Conservation (phyloP, 2,329 filamentous ascomycete genomes). For the Aureobasidium musti region DNA sequence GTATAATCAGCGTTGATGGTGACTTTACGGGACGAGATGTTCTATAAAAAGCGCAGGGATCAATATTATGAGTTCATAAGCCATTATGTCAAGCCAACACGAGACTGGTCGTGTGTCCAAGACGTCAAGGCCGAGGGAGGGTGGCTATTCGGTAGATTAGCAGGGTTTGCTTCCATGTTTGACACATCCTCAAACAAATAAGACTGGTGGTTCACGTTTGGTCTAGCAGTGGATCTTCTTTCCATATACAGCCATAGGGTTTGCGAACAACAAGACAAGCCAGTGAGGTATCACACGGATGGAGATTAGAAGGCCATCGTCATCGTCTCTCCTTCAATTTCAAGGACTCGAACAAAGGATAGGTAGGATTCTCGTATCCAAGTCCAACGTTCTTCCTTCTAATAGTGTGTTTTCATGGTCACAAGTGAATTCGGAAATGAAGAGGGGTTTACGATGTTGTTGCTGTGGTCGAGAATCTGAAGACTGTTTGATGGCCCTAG, state of each 20-base stretch:
- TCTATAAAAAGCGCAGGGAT: not conserved
- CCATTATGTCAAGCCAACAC: not conserved
- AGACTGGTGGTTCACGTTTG: conserved; percentile 8
- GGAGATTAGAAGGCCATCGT: not conserved
- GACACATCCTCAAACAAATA: conserved; percentile 26
- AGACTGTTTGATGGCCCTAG: conserved; percentile 8
- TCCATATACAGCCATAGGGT: conserved; percentile 5
- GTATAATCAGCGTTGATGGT: not conserved
- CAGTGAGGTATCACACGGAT: not conserved
- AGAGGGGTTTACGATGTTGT: not conserved
- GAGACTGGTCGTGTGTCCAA: conserved; percentile 7
- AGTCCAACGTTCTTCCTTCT: not conserved
- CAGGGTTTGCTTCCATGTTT: conserved; percentile 27
- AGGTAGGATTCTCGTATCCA: conserved; percentile 5
- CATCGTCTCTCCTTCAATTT: not conserved
- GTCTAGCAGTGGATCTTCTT: not conserved
- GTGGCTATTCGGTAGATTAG: not conserved
- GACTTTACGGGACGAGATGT: not conserved
- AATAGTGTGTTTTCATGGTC: not conserved
- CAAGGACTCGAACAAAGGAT: not conserved
- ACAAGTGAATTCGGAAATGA: conserved; percentile 19
- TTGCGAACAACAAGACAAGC: not conserved
- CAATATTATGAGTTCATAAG: conserved; percentile 8
- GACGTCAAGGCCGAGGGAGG: not conserved
- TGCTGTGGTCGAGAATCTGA: conserved; percentile 8